Evolutionary conservation across 345 rosid genomes (phyloP).

Genomic region (Eucalyptus guilfoylei): DNA sequence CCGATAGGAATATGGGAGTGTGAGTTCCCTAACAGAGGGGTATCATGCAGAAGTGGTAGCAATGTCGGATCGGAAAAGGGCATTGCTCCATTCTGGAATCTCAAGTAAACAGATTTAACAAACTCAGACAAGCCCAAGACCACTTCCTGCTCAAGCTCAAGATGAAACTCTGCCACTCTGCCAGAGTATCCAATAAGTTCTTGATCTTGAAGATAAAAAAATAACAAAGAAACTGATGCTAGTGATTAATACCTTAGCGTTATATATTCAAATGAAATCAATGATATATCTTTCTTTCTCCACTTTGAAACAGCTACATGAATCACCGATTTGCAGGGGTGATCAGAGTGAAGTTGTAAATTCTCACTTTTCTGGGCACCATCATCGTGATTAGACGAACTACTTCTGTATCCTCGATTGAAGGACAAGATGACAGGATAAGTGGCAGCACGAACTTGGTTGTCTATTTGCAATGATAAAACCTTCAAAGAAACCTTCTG

Average conservation of each 20-base stretch:
- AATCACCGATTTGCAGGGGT: slow-evolving; percentile 41
- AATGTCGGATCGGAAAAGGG: slow-evolving; percentile 41
- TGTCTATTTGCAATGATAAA: slow-evolving; percentile 76
- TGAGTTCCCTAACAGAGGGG: neutral
- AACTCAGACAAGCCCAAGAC: slow-evolving; percentile 57
- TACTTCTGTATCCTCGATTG: slow-evolving; percentile 35
- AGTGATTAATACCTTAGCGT: slow-evolving; percentile 40
- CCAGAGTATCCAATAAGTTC: slow-evolving; percentile 2
- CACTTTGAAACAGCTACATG: slow-evolving; percentile 49
- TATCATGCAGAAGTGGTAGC: slow-evolving; percentile 20
- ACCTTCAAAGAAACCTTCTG: slow-evolving; percentile 67
- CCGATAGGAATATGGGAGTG: slow-evolving; percentile 7
- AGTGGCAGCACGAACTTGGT: slow-evolving; percentile 55
- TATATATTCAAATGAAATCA: slow-evolving; percentile 77
- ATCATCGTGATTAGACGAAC: slow-evolving; percentile 11
- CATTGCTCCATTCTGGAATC: slow-evolving; percentile 39
- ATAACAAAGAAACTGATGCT: neutral
- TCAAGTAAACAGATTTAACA: slow-evolving; percentile 48
- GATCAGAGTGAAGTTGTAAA: slow-evolving; percentile 17
- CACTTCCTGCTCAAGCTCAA: slow-evolving; percentile 87
- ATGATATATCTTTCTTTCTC: slow-evolving; percentile 75
- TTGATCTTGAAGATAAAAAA: slow-evolving; percentile 1
- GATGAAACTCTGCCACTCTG: slow-evolving; percentile 74
- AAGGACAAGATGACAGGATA: slow-evolving; percentile 88
- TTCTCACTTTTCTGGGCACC: neutral